Evolutionary conservation across 768 basidiomycete genomes (phyloP).

Genomic region (Mycena vitilis): DNA sequence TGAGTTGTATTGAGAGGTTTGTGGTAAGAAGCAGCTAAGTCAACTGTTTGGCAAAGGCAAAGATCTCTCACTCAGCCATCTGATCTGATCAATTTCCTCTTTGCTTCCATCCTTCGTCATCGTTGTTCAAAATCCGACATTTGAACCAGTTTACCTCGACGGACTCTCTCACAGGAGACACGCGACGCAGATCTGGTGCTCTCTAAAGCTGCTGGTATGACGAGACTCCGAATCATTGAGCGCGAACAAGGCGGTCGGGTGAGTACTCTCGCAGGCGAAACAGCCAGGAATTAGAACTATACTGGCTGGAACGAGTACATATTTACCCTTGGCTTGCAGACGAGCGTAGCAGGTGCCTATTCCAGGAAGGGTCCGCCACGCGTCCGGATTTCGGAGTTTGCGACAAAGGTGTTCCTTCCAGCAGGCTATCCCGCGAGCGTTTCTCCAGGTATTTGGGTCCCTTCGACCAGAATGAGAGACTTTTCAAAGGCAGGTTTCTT

Average conservation of each 20-base stretch:
- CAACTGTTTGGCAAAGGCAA: background rate
- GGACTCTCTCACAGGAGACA: background rate
- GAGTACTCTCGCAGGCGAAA: too few species aligned
- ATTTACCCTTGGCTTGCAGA: conserved; percentile 13
- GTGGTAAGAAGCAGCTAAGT: background rate
- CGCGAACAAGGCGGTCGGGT: conserved; percentile 23
- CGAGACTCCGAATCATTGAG: conserved; percentile 22
- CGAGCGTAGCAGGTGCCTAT: background rate
- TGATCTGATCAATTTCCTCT: background rate
- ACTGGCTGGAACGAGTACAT: conserved; percentile 8
- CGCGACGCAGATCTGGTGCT: background rate
- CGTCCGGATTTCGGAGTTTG: conserved; percentile 40
- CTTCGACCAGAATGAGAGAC: background rate
- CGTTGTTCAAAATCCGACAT: background rate
- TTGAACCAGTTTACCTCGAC: background rate
- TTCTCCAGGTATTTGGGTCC: conserved; percentile 59
- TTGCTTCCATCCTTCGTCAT: too few species aligned
- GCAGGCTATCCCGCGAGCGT: conserved; percentile 72
- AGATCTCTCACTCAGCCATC: background rate
- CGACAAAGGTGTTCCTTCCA: conserved; percentile 67
- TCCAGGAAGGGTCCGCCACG: background rate
- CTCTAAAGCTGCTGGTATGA: background rate
- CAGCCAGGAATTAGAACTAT: background rate
- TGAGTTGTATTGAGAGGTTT: too few species aligned
- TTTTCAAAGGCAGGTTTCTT: background rate